Evolutionary conservation across 176 grass and related monocot species (phyloP), one percentile per base, ranked within the genome.

Genomic region (Cenchrus americanus): DNA sequence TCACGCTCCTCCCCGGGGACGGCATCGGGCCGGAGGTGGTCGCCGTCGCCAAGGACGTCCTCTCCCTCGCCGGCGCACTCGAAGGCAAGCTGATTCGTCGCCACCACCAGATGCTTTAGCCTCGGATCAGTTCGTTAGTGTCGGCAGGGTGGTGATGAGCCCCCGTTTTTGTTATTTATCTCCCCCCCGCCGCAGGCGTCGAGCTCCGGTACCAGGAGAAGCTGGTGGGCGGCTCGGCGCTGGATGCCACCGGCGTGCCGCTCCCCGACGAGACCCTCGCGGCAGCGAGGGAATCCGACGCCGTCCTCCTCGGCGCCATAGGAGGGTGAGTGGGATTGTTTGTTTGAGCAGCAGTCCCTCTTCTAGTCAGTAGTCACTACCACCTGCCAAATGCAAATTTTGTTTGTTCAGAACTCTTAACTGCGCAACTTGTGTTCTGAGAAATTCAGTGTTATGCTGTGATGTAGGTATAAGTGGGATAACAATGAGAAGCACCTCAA

Each of bases 1-100:
- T 98, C 30, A 98, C 93, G 63, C 89, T 95, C 52, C 93, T 95
- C 34, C 93, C 93, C 8, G 96, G 96, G 5, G 96, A 98, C 17
- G 96, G 96, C 60, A 98, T 98, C 58, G 96, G 96, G 50, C 96
- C 96, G 0, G 96, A 98, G 87, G 96, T 98, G 84, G 93, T 98
- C 51, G 90, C 96, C 13, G 87, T 98, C 63, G 89, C 96, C 82
- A 93, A 95, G 85, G 93, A 95, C 65, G 91, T 93, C 9, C 89
- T 98, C 40, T 90, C 91, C 89, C 79, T 87, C 67, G 87, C 77
- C 6, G 93, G 91, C 44, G 82, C 93, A 30, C 83, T 89, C 15
- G 87, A 95, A 95, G 96, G 96, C 51, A 85, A 52, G 55, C 26
- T 15, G 8, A 44, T 26, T 7, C 2, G 24, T 66, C 5, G n/a